phyloP scores from a whole-genome alignment of 805 yeast genomes.

The Debaryomyces maramus region DNA sequence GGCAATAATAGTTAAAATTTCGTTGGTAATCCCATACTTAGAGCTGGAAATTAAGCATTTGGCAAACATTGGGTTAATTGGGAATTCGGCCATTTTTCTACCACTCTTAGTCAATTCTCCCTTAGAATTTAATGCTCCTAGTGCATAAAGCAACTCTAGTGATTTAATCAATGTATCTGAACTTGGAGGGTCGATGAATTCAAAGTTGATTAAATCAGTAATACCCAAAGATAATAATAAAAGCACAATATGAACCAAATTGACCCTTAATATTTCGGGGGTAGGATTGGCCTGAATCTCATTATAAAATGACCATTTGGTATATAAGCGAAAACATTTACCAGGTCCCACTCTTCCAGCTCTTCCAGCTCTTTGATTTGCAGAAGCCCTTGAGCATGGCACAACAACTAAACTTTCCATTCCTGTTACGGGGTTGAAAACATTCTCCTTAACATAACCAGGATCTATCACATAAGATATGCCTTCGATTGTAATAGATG shows the following conservation, averaged over 20 bases:
- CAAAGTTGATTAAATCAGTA: constrained; percentile 76
- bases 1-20: constrained; percentile 71
- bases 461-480: constrained; percentile 44
- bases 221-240: constrained; percentile 82
- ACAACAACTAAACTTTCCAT: constrained; percentile 48
- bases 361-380: constrained; percentile 49
- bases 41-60: constrained; percentile 69
- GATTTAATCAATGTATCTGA: constrained; percentile 70
- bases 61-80: constrained; percentile 87
- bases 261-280: constrained; percentile 90
- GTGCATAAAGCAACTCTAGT: constrained; percentile 74
- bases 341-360: constrained; percentile 51
- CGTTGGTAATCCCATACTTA: constrained; percentile 59
- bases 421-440: constrained; percentile 40
- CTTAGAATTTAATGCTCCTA: constrained; percentile 80
- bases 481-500: constrained; percentile 48
- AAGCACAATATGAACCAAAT: constrained; percentile 73
- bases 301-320: constrained; percentile 75
- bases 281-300: constrained; percentile 79
- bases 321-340: constrained; percentile 70
- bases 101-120: constrained; percentile 82
- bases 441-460: constrained; percentile 47
- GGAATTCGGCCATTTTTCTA: constrained; percentile 84
- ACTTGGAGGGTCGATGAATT: constrained; percentile 89
- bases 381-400: constrained; percentile 47